These are phyloP conservation scores for Kodamaea jinghongensis DNA, from an alignment of 805 yeast genomes.

Conservation along the genomic window DNA sequence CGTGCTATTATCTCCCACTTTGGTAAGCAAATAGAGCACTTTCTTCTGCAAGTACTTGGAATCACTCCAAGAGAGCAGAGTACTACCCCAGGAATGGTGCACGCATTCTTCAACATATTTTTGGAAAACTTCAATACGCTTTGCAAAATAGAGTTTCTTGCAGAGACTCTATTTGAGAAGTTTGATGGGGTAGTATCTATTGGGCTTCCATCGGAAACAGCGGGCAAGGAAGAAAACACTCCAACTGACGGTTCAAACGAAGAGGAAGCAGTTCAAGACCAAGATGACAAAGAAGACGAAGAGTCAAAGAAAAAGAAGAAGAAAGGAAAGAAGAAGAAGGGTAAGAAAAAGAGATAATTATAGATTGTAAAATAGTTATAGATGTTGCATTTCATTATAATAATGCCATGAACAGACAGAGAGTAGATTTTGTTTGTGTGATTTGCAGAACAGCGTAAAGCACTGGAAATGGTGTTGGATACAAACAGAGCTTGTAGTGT, in stretches of 20 bases:
- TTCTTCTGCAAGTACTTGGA: conserved; percentile 7
- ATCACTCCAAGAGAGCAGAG: conserved; percentile 1
- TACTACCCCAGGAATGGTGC: conserved; percentile 10
- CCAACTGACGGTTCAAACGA: conserved; percentile 1
- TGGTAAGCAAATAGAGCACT: conserved; percentile 2
- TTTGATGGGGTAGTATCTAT: conserved; percentile 19
- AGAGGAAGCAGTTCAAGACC: conserved; percentile 25
- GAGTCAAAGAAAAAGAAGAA: conserved; percentile 16
- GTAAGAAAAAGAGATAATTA: conserved; percentile 18
- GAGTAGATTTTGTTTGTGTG: too few species aligned
- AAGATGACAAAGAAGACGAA: conserved; percentile 24
- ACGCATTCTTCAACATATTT: conserved; percentile 24
- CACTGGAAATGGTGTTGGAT: too few species aligned
- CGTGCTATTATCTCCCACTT: conserved; percentile 15
- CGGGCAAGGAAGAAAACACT: conserved; percentile 8
- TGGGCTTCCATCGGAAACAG: conserved; percentile 12
- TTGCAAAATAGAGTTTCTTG: conserved; percentile 29
- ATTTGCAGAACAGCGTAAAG: too few species aligned
- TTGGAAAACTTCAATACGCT: conserved; percentile 29
- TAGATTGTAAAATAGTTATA: not conserved
- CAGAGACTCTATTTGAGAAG: conserved; percentile 23
- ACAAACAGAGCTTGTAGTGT: too few species aligned
- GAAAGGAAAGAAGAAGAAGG: conserved; percentile 29
- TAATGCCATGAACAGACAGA: not conserved
- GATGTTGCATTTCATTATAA: too few species aligned